Evolutionary conservation across 2,329 filamentous ascomycete species (phyloP).

Genomic region (Penicillium decumbens): DNA sequence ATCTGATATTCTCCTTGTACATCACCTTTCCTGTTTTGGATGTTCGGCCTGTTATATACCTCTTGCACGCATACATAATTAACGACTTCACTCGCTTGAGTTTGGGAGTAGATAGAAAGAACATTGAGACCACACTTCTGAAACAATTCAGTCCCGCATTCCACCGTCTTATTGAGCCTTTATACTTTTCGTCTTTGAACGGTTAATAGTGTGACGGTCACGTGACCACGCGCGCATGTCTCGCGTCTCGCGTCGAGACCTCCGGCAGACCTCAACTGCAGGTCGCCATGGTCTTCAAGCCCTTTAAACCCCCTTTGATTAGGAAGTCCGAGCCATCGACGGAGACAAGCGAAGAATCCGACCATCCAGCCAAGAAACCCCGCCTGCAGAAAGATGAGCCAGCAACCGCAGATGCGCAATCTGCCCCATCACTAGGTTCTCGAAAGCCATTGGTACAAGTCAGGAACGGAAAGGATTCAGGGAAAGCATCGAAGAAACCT

Average conservation of each 20-base stretch:
- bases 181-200: not conserved
- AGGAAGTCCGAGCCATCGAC: constrained; percentile 26
- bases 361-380: constrained; percentile 34
- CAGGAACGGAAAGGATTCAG: constrained; percentile 20
- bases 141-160: not conserved
- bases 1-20: constrained; percentile 11
- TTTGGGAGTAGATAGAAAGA: not conserved
- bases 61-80: constrained; percentile 7
- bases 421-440: constrained; percentile 7
- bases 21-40: constrained; percentile 7
- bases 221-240: constrained; percentile 21
- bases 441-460: constrained; percentile 35
- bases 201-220: constrained; percentile 3
- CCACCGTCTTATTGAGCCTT: not conserved
- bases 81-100: not conserved
- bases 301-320: constrained; percentile 44
- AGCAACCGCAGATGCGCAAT: constrained; percentile 5
- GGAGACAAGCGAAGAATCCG: constrained; percentile 4
- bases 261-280: constrained; percentile 1
- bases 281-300: constrained; percentile 42
- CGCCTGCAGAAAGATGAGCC: constrained; percentile 28
- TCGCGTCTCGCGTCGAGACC: constrained; percentile 12
- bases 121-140: not conserved
- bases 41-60: constrained; percentile 1
- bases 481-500: constrained; percentile 2